Evolutionary conservation across 768 basidiomycete genomes (phyloP).

Genomic region (Russula virescens): DNA sequence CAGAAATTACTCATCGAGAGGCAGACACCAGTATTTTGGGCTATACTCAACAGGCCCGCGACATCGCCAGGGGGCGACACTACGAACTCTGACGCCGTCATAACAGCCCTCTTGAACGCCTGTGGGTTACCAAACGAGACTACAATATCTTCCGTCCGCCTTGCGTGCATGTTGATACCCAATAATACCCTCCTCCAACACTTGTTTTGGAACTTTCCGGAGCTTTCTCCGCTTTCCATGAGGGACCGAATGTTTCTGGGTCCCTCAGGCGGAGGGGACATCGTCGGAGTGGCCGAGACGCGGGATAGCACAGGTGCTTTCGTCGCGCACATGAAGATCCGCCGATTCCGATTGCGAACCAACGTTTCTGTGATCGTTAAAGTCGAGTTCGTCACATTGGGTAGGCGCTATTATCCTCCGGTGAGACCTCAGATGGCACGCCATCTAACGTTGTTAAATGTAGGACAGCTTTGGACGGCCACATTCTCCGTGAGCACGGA

Average conservation of each 20-base stretch:
- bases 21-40: constrained; percentile 69
- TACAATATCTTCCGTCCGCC: constrained; percentile 43
- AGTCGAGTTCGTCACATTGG: constrained; percentile 62
- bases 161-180: constrained; percentile 58
- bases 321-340: constrained; percentile 44
- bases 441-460: not conserved
- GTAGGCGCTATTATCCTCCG: constrained; percentile 27
- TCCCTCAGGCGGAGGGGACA: constrained; percentile 41
- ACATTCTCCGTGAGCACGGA: constrained; percentile 33
- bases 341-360: constrained; percentile 66
- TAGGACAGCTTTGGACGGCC: constrained; percentile 55
- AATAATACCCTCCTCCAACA: constrained; percentile 58
- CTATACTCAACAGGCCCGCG: constrained; percentile 49
- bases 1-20: constrained; percentile 59
- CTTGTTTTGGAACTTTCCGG: constrained; percentile 41
- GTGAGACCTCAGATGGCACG: not conserved
- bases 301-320: constrained; percentile 41
- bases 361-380: constrained; percentile 47
- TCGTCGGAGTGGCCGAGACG: constrained; percentile 45
- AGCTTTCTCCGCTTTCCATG: constrained; percentile 47
- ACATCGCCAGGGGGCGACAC: constrained; percentile 9
- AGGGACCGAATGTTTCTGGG: constrained; percentile 43
- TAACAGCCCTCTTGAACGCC: constrained; percentile 46
- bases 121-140: constrained; percentile 35
- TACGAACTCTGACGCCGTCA: constrained; percentile 28